Conservation (phyloP, 2,329 filamentous ascomycete species). For the Chaetomium sp. region DNA sequence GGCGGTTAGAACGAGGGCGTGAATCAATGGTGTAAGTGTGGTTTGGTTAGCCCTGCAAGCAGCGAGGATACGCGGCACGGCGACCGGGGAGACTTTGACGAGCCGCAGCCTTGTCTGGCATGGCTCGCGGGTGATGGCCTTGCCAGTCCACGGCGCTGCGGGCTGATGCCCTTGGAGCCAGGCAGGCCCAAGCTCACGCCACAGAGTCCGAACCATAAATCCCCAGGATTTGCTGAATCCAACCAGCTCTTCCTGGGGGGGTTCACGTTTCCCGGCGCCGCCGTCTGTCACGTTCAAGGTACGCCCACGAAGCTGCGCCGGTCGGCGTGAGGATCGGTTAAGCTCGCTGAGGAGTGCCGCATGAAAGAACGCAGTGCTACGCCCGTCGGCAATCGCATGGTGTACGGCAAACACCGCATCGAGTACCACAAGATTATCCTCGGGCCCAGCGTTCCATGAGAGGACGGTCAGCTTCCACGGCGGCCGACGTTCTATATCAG, state of each 20-base stretch:
- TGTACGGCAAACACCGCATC: conserved; percentile 55
- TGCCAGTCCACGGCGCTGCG: conserved; percentile 45
- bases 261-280: conserved; percentile 38
- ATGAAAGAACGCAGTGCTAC: conserved; percentile 53
- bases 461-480: conserved; percentile 53
- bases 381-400: conserved; percentile 56
- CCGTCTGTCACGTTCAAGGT: conserved; percentile 40
- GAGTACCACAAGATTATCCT: conserved; percentile 34
- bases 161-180: conserved; percentile 40
- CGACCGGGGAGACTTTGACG: conserved; percentile 41
- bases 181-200: conserved; percentile 44
- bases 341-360: conserved; percentile 49
- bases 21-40: conserved; percentile 54
- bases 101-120: conserved; percentile 43
- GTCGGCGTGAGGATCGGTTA: conserved; percentile 31
- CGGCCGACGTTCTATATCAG: conserved; percentile 44
- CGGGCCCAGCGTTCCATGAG: conserved; percentile 30
- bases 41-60: conserved; percentile 46
- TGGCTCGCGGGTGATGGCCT: conserved; percentile 42
- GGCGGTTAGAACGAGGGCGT: conserved; percentile 49
- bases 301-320: conserved; percentile 30
- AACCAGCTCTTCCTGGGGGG: conserved; percentile 47
- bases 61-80: conserved; percentile 41
- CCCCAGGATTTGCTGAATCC: conserved; percentile 44
- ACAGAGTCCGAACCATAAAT: conserved; percentile 48